Base-by-base conservation (phyloP, 345 rosid genomes). In the Nasturtium officinale region DNA sequence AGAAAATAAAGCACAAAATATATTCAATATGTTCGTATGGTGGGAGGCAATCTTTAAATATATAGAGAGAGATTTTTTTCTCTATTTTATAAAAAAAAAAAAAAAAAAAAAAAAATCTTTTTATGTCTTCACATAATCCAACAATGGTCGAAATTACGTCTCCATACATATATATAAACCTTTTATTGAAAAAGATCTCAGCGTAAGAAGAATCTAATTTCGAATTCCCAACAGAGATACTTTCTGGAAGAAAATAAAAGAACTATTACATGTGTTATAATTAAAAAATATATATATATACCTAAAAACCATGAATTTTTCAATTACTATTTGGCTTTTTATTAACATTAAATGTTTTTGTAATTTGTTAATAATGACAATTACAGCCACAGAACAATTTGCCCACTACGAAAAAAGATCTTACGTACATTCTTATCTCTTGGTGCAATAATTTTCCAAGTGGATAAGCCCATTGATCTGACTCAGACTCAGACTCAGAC, bases 361-460 rank as follows among this genome's bases (percentile, higher is more conserved):
- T 58, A 29, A 33, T 52, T 12, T 29, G 40, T 68, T n/a, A 9
- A 26, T 26, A 48, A 48, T 56, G 71, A 55, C 61, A 55, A 46
- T 64, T 69, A 62, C 75, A 76, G 75, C 60, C 59, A 28, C 55
- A 45, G 1, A 45, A 42, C 79, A 76, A 76, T 25, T 70, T 70
- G 71, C 11, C 76, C 80, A 77, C 72, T 35, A 47, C 0, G 38
- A 28, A 37, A 17, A 5, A 56, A 61, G 54, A 64, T 54, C 71
- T 10, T 47, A 70, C 72, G 67, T 63, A 55, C 72, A 56, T 77
- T 77, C 76, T 77, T 77, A 77, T 77, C 76, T 62, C 71, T 56
- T 46, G 5, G 5, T 29, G 47, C 76, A 62, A 54, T 64, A 6
- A 77, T 68, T 73, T 40, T 23, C 42, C 50, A 47, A 28, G 29